Evolutionary conservation across 1,139 yeast genomes (phyloP), one percentile per base, ranked within the genome.

Genomic region (Nadsonia commutata): DNA sequence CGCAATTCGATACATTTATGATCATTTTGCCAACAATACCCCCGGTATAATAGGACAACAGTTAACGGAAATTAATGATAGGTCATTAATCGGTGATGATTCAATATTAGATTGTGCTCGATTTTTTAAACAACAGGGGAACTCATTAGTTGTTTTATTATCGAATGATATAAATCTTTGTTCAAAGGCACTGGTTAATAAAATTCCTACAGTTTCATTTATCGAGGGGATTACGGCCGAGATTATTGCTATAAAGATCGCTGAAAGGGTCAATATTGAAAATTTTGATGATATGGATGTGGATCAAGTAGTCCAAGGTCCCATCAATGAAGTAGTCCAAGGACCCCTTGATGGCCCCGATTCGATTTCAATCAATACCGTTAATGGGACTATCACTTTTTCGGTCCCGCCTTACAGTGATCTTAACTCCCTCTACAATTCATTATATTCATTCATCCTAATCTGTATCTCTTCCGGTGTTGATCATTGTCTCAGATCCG

Each of bases 141-240:
- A 13, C 48, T 17, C 64, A 69, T 38, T 63, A 41, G 56, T 84
- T 42, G 80, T 80, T 3, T 71, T 85, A 3, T 59, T 85, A 43
- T 80, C 95, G 0, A 82, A 86, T 57, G 97, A 88, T 57, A 80
- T 78, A 52, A 86, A 86, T 56, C 65, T 88, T 18, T 84, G 95
- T 57, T 61, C 74, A 49, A 82, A 80, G 57, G 94, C 95, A 0
- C 64, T 86, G 43, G 60, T 78, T 1, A 78, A 84, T 53, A 78
- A 68, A 0, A 57, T 85, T 0, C 63, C 76, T 36, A 84, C 95
- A 0, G 78, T 85, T 0, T 77, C 86, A 2, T 80, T 62, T 52
- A 63, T 76, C 21, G 59, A 65, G 16, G 72, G 67, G 0, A 76
- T 83, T 81, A 70, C 74, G 2, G 82, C 86, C 0, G 60, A 65